These are phyloP conservation scores for Apiotrichum brassicae DNA, from an alignment of 1,284 basidiomycete species.

Conservation along the genomic window DNA sequence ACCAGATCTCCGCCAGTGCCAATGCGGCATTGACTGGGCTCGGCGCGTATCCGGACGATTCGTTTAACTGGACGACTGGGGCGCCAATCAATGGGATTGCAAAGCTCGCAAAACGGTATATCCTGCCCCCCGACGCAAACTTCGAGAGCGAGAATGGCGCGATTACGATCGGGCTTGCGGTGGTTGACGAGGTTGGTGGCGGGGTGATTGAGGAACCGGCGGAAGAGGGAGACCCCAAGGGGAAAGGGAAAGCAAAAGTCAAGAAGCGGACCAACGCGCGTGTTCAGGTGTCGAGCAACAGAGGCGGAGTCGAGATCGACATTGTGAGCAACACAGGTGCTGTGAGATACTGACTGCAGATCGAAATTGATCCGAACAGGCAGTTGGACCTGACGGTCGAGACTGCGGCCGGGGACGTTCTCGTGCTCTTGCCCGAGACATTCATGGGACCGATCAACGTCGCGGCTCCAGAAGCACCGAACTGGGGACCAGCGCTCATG, in stretches of 20 bases:
- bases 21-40: conserved; percentile 27
- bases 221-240: background rate
- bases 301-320: conserved; percentile 36
- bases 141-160: conserved; percentile 33
- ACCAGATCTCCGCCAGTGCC: conserved; percentile 25
- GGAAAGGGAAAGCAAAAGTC: conserved; percentile 15
- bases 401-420: conserved; percentile 34
- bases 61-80: conserved; percentile 28
- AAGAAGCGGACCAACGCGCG: conserved; percentile 31
- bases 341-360: conserved; percentile 14
- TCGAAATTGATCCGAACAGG: conserved; percentile 27
- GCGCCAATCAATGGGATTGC: conserved; percentile 40
- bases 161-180: conserved; percentile 27
- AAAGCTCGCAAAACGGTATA: conserved; percentile 28
- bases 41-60: conserved; percentile 10
- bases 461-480: background rate
- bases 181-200: conserved; percentile 26
- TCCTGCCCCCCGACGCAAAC: conserved; percentile 31
- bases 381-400: conserved; percentile 23
- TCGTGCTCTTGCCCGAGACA: conserved; percentile 32
- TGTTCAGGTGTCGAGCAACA: conserved; percentile 27
- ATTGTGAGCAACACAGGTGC: conserved; percentile 22
- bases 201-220: background rate
- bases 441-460: conserved; percentile 32
- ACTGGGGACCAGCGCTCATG: conserved; percentile 22